Evolutionary conservation across 371 early-diverging fungal genomes (phyloP), one percentile per base, ranked within the genome.

Genomic region (Catenaria anguillulae): DNA sequence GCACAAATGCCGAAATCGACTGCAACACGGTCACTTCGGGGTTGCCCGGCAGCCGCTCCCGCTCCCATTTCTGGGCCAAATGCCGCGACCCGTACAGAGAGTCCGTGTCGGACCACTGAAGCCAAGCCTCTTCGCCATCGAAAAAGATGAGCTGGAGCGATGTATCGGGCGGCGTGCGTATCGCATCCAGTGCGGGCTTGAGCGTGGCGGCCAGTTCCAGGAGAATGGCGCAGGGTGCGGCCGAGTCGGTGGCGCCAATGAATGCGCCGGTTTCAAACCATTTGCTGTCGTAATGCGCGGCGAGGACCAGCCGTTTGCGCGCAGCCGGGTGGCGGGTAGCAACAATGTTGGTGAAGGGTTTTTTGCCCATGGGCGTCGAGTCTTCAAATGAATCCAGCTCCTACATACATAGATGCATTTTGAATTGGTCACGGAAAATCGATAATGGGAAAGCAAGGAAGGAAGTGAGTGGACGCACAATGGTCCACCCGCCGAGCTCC

Each of bases 91-190:
- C 97, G 74, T 95, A 97, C 34, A 92, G 75, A 0, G 94, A 93
- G 74, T 97, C 96, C 0, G 73, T 77, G 3, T 34, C 66, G 0
- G 78, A 73, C 94, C 95, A 95, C 0, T 77, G 65, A 21, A 66
- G 67, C 68, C 90, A 92, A 1, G 96, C 93, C 69, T 97, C 97
- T 65, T 97, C 97, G 31, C 97, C 97, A 70, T 97, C 97, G 67
- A 97, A 96, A 66, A 97, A 97, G 24, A 96, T 78, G 42, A 97
- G 60, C 67, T 97, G 92, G 36, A 94, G 33, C 0, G 88, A 86
- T 23, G 81, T 73, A 21, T 82, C 77, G 26, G 67, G 54, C 26
- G 67, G 61, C 34, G 43, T 36, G 52, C 60, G 60, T 61, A 34
- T 50, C 48, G 54, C 17, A 61, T 37, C 43, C 19, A 56, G 35